Evolutionary conservation across 1,284 basidiomycete species (phyloP), one percentile per base, ranked within the genome.

Genomic region (Ceratobasidium sp.): DNA sequence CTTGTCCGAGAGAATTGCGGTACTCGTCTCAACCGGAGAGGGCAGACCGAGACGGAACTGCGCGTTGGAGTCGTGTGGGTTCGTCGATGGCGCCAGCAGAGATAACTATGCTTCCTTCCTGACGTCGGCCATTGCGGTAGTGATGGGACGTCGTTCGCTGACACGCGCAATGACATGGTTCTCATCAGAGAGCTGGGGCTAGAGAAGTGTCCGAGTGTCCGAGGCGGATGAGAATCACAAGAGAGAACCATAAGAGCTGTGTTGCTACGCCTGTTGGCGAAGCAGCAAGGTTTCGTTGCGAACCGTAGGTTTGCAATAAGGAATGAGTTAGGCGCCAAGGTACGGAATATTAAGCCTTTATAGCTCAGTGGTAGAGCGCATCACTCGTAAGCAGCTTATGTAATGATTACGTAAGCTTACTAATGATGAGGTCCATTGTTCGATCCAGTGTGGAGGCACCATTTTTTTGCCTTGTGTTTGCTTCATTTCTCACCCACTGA

Each of bases 361-460:
- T 74, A 74, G 71, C 71, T 57, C 71, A 74, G 71, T 74, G 71
- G 71, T 74, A 74, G 71, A 57, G 71, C 71, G 71, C 60, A 64
- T 59, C 71, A 74, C 71, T 74, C 60, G 71, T 74, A 74, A 3
- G 16, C 46, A 14, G 44, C 65, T 12, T 33, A 33, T 30, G 35
- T 18, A n/a, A 52, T 52, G 44, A 67, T 52, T n/a, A n/a, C n/a
- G n/a, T n/a, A n/a, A n/a, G n/a, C n/a, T n/a, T n/a, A n/a, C n/a
- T n/a, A n/a, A n/a, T n/a, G n/a, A n/a, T n/a, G 46, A 74, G 71
- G 71, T 65, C 71, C 71, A n/a, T 54, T 52, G 71, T 74, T 74
- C 71, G 35, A 74, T 74, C 71, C 71, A 52, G 59, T n/a, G 71
- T 74, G 71, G 60, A 48, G 71, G 71, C 71, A 74, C 30, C 23